Evolutionary conservation across 768 basidiomycete genomes (phyloP).

Genomic region (Macrolepiota fuliginosa): DNA sequence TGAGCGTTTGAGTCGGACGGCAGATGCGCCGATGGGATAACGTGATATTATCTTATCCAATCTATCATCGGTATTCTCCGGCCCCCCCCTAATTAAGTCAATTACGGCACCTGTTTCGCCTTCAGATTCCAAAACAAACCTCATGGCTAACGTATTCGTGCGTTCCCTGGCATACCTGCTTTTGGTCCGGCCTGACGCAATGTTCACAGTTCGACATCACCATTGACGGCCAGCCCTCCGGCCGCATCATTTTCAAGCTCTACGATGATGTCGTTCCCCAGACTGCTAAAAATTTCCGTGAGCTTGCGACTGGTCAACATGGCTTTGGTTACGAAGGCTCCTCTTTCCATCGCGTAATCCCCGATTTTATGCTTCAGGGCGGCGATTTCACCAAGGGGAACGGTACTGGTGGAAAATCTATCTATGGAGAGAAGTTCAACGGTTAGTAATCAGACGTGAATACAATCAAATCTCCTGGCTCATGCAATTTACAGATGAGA

Average conservation of each 20-base stretch:
- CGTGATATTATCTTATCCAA: conserved; percentile 1
- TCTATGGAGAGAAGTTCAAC: conserved; percentile 66
- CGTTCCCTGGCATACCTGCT: conserved; percentile 10
- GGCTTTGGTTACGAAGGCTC: conserved; percentile 73
- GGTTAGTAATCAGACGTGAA: conserved; percentile 36
- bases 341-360: conserved; percentile 81
- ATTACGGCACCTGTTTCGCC: not conserved
- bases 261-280: conserved; percentile 76
- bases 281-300: conserved; percentile 84
- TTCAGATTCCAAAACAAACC: conserved; percentile 14
- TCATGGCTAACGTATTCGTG: conserved; percentile 30
- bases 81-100: not conserved
- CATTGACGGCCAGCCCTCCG: conserved; percentile 37
- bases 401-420: conserved; percentile 81
- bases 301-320: conserved; percentile 73
- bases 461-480: not conserved
- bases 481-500: conserved; percentile 60
- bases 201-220: conserved; percentile 61
- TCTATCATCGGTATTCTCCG: conserved; percentile 1
- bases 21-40: not conserved
- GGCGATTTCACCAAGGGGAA: conserved; percentile 76
- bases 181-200: not conserved
- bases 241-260: conserved; percentile 81
- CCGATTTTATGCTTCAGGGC: conserved; percentile 84
- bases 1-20: too few species aligned